Evolutionary conservation across 2,329 filamentous ascomycete species (phyloP).

Genomic region (Fusarium sp.): DNA sequence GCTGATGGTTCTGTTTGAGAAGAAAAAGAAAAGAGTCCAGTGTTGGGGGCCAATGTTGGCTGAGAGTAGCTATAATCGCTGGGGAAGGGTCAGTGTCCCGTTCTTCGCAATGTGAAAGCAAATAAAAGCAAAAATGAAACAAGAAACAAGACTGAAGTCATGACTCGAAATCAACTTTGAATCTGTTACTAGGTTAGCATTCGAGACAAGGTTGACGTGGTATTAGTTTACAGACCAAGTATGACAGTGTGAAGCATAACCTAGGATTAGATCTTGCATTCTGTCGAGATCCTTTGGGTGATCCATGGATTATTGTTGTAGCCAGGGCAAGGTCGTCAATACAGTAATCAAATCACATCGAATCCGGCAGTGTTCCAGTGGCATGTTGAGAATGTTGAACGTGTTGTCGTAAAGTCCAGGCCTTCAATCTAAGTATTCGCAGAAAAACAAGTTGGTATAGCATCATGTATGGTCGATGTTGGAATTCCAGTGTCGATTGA

Average conservation of each 20-base stretch:
- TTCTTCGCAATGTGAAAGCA: conserved; percentile 55
- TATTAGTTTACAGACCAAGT: conserved; percentile 42
- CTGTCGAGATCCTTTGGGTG: conserved; percentile 22
- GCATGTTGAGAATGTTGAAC: neutral
- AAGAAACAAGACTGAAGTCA: conserved; percentile 32
- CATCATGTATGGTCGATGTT: conserved; percentile 20
- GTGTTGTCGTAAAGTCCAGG: neutral
- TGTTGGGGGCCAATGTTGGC: conserved; percentile 59
- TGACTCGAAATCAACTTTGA: conserved; percentile 66
- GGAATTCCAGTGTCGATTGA: conserved; percentile 4
- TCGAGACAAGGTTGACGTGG: conserved; percentile 10
- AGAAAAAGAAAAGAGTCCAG: conserved; percentile 66
- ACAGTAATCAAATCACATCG: conserved; percentile 25
- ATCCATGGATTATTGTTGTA: conserved; percentile 5
- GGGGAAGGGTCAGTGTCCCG: conserved; percentile 64
- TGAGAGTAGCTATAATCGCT: conserved; percentile 67
- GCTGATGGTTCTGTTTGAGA: conserved; percentile 67
- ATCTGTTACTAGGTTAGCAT: conserved; percentile 51
- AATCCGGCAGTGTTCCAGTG: conserved; percentile 19
- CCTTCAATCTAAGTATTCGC: conserved; percentile 19
- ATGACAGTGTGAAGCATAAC: conserved; percentile 14
- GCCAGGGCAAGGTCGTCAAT: conserved; percentile 9
- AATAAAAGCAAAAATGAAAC: conserved; percentile 45
- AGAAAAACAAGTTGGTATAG: conserved; percentile 37
- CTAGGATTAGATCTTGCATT: conserved; percentile 29